Percentiles rank a stretch among this genome's conserved stretches.
phyloP scores from a whole-genome alignment of 2,329 filamentous ascomycete genomes.

The Fusarium avenaceum region DNA sequence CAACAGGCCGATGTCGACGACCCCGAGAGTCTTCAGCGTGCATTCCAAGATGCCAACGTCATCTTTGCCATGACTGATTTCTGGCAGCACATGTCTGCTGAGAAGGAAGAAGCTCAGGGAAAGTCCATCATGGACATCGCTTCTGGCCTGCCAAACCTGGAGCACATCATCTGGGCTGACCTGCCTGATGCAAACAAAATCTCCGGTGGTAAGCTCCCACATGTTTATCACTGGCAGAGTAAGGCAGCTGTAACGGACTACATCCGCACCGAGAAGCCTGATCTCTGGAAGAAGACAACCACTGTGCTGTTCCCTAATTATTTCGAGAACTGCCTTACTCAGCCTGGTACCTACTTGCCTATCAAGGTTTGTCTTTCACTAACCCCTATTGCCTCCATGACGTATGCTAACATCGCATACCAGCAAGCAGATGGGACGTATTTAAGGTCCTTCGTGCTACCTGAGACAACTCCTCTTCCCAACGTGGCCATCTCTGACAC shows the following conservation, averaged over 20 bases:
- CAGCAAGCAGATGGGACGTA: slow-evolving; percentile 18
- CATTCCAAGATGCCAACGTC: not conserved
- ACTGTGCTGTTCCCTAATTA: slow-evolving; percentile 14
- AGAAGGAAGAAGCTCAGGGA: slow-evolving; percentile 3
- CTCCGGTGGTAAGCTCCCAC: not conserved
- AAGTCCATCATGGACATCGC: slow-evolving; percentile 10
- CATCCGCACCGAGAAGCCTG: not conserved
- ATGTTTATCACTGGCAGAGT: slow-evolving; percentile 18
- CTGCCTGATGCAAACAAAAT: not conserved
- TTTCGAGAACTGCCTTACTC: slow-evolving; percentile 8
- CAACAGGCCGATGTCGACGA: not conserved
- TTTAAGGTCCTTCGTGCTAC: slow-evolving; percentile 4
- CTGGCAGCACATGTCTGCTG: slow-evolving; percentile 15
- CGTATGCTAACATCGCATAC: rapidly evolving
- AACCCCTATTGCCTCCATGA: rapidly evolving
- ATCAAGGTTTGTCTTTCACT: not conserved
- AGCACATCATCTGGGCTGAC: slow-evolving; percentile 6
- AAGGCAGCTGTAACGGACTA: slow-evolving; percentile 11
- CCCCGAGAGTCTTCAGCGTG: not conserved
- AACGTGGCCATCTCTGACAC: slow-evolving; percentile 14
- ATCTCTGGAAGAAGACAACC: slow-evolving; percentile 12
- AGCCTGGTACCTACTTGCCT: not conserved
- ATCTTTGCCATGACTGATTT: slow-evolving; percentile 24
- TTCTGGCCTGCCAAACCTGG: not conserved
- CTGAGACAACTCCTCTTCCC: not conserved